Evolutionary conservation across 108 stramenopile species (phyloP).

Genomic region (Chaetoceros muelleri): DNA sequence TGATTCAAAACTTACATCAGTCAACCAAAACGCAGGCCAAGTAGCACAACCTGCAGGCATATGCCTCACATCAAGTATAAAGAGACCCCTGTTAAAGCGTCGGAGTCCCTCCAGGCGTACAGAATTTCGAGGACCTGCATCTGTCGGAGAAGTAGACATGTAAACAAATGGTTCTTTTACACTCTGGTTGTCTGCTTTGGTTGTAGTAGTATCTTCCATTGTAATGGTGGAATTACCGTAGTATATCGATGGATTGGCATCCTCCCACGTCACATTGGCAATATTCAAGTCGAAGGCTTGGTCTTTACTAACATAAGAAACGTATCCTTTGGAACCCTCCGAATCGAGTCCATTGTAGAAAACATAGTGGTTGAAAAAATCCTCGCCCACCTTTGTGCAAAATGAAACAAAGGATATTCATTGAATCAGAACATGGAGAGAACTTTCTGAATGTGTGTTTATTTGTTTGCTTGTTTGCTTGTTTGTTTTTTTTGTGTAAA

Average conservation of each 20-base stretch:
- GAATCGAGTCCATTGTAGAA: constrained; percentile 80
- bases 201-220: constrained; percentile 1
- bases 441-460: not conserved
- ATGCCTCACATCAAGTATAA: constrained; percentile 66
- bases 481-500: too few relatives aligned
- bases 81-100: constrained; percentile 71
- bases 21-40: constrained; percentile 89
- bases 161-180: constrained; percentile 60
- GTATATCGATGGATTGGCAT: constrained; percentile 12
- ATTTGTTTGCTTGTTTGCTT: too few relatives aligned
- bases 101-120: constrained; percentile 66
- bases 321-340: constrained; percentile 65
- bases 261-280: constrained; percentile 39
- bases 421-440: not conserved
- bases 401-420: too few relatives aligned
- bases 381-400: constrained; percentile 31
- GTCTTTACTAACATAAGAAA: constrained; percentile 41
- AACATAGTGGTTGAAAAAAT: constrained; percentile 60
- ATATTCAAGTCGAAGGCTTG: constrained; percentile 38
- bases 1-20: constrained; percentile 29
- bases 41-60: constrained; percentile 82
- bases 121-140: constrained; percentile 60
- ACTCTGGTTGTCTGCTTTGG: not conserved
- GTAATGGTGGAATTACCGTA: constrained; percentile 1
- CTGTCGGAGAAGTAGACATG: constrained; percentile 50